Percentiles rank a stretch among this genome's conserved stretches.
phyloP scores from a whole-genome alignment of 306 rosid species.

The Pueraria montana region DNA sequence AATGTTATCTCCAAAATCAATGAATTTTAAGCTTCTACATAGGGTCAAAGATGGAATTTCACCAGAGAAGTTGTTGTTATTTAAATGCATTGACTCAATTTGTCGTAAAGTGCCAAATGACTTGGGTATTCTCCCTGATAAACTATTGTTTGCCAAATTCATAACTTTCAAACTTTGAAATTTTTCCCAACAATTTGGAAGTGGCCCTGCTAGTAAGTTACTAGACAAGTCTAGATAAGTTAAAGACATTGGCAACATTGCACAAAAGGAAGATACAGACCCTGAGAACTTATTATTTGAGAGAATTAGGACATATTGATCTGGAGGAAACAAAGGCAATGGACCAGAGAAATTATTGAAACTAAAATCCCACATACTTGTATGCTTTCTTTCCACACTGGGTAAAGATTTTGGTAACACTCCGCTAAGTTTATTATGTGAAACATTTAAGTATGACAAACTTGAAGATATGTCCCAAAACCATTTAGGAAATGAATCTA shows the following conservation, averaged over 20 bases:
- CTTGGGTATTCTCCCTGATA: not conserved
- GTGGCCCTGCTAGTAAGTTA: not conserved
- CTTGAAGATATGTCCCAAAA: not conserved
- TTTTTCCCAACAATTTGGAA: too few species aligned
- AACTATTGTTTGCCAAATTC: not conserved
- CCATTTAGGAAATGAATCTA: constrained; percentile 34
- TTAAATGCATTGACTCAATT: too few species aligned
- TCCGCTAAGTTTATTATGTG: not conserved
- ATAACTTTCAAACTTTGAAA: not conserved
- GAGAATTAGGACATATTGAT: too few species aligned
- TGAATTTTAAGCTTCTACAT: not conserved
- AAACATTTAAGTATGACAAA: not conserved
- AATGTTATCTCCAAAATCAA: constrained; percentile 33
- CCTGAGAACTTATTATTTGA: not conserved
- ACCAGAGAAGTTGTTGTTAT: constrained; percentile 21
- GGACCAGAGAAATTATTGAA: not conserved
- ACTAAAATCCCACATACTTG: not conserved
- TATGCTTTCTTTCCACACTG: too few species aligned
- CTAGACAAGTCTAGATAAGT: not conserved
- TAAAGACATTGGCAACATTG: not conserved
- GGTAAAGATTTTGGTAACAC: not conserved
- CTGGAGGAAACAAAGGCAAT: not conserved
- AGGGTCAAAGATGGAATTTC: constrained; percentile 9
- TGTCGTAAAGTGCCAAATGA: too few species aligned
- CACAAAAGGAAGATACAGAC: not conserved